Evolutionary conservation across 177 flowering plant genomes (phyloP), one percentile per base, ranked within the genome.

Genomic region (Telopea speciosissima): DNA sequence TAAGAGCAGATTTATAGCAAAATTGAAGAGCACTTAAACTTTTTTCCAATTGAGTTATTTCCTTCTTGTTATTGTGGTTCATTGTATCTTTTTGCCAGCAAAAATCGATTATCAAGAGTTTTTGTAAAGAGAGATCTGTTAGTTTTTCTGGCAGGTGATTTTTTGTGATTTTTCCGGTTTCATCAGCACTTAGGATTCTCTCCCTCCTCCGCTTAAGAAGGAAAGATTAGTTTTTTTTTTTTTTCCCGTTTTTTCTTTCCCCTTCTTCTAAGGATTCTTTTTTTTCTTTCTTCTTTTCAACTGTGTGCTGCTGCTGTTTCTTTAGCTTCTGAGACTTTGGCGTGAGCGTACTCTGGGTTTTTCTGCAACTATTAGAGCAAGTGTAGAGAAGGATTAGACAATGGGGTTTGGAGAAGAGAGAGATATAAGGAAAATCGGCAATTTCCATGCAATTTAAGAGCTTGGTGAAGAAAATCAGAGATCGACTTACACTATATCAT

Each of bases 401-500:
- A 65, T 72, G 74, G 65, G 64, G 62, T 56, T 54, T 66, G 66
- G 19, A 61, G 24, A n/a, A 28, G 42, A 58, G 0, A 33, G 45
- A 21, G 22, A n/a, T 68, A 52, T 12, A 36, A 24, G 21, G 33
- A 23, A n/a, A 58, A 60, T 33, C 67, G 4, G 2, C 23, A 61
- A 24, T 61, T 61, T 61, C 3, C 63, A 10, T 10, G 24, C 45
- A 36, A 65, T 21, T 65, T 65, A 6, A 21, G 17, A 3, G 7
- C n/a, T 36, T 13, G 49, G 44, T n/a, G 63, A 25, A 5, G 5
- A 3, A 25, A 72, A 52, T 33, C 22, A 3, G 11, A 23, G 44
- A 5, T 28, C n/a, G n/a, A 26, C 5, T n/a, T 42, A 14, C 9
- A n/a, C 24, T 62, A 28, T 25, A n/a, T 49, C 59, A 45, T 12